phyloP scores from a whole-genome alignment of 1,284 basidiomycete species.

The Fomitopsis palustris region DNA sequence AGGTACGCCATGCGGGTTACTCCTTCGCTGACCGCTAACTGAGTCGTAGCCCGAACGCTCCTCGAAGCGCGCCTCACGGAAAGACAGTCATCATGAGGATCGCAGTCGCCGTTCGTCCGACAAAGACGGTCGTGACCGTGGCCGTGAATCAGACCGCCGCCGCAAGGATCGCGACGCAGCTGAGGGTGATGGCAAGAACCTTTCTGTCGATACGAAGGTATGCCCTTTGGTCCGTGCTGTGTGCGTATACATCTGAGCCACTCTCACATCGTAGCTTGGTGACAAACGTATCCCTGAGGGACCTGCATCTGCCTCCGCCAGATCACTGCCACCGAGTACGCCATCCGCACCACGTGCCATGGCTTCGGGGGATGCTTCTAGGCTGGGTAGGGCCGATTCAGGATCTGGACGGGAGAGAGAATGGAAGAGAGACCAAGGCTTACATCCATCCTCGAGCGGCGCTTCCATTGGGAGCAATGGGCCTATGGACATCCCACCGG shows the following conservation, averaged over 20 bases:
- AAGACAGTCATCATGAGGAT: constrained; percentile 72
- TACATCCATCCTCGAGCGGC: constrained; percentile 12
- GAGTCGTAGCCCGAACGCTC: constrained; percentile 56
- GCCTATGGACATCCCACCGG: constrained; percentile 9
- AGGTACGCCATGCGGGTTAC: constrained; percentile 44
- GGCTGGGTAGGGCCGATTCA: constrained; percentile 19
- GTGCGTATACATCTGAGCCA: neutral
- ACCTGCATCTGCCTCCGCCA: constrained; percentile 34
- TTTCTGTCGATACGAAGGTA: constrained; percentile 56
- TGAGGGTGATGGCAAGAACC: constrained; percentile 41
- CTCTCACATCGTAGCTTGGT: constrained; percentile 33
- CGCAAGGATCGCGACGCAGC: constrained; percentile 57
- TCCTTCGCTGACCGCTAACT: constrained; percentile 11
- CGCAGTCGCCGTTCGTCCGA: constrained; percentile 61
- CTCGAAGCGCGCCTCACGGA: constrained; percentile 70
- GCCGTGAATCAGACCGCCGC: constrained; percentile 64
- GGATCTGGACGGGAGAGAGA: constrained; percentile 23
- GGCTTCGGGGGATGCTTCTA: constrained; percentile 30
- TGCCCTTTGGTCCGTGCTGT: constrained; percentile 7
- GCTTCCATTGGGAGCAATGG: constrained; percentile 11
- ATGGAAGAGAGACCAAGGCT: constrained; percentile 24
- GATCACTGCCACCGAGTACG: constrained; percentile 51
- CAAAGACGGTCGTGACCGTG: constrained; percentile 63
- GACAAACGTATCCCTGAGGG: constrained; percentile 60
- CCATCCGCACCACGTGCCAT: constrained; percentile 74